Conservation (phyloP, 805 yeast species). For the Spencermartinsiella europaea region DNA sequence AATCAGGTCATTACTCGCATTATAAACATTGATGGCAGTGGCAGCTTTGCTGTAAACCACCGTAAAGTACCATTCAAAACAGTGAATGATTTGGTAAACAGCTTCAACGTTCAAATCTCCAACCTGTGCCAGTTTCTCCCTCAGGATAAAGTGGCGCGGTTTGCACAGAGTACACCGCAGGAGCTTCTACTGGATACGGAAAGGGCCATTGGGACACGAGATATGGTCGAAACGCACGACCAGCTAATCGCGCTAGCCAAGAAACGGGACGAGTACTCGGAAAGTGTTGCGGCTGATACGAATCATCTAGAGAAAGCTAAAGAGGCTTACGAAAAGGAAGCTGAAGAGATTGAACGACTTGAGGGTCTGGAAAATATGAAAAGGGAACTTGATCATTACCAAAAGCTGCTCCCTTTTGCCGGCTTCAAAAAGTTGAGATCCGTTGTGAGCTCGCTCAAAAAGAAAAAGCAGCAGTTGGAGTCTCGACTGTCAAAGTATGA, state of each 20-base stretch:
- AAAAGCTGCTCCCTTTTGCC: conserved; percentile 1
- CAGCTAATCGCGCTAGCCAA: conserved; percentile 49
- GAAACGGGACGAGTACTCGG: conserved; percentile 34
- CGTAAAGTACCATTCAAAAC: conserved; percentile 30
- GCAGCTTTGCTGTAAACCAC: conserved; percentile 26
- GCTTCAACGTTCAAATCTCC: conserved; percentile 75
- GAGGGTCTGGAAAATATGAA: conserved; percentile 9
- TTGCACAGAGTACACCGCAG: conserved; percentile 76
- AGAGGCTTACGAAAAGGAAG: conserved; percentile 24
- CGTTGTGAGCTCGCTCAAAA: conserved; percentile 7
- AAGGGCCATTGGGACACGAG: conserved; percentile 64
- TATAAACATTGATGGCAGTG: conserved; percentile 31
- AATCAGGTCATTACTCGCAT: conserved; percentile 32
- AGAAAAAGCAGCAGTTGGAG: neutral
- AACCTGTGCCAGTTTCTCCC: conserved; percentile 92
- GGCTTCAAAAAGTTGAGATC: conserved; percentile 5
- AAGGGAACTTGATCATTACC: conserved; percentile 13
- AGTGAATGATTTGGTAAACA: conserved; percentile 42
- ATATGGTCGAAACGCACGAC: conserved; percentile 53
- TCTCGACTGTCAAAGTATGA: neutral
- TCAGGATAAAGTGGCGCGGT: conserved; percentile 90
- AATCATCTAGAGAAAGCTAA: conserved; percentile 9
- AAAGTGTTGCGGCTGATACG: conserved; percentile 41
- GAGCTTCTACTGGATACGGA: conserved; percentile 72
- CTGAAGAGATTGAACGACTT: conserved; percentile 25